phyloP scores from a whole-genome alignment of 352 stramenopile genomes.

The Phytopythium helicoides region DNA sequence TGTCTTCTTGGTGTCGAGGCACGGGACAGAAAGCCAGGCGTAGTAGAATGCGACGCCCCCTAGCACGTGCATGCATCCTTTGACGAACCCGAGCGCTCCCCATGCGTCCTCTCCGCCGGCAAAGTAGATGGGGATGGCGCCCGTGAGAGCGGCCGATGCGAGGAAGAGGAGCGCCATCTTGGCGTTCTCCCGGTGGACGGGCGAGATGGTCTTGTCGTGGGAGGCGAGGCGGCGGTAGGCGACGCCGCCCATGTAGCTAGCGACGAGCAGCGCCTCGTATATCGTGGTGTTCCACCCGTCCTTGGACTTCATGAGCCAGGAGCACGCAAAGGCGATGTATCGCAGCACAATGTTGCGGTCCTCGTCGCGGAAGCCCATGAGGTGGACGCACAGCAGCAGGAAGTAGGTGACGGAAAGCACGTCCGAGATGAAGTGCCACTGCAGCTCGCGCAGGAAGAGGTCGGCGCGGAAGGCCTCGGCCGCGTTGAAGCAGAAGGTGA shows the following conservation, averaged over 20 bases:
- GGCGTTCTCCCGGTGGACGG: constrained; percentile 55
- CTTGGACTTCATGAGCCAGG: constrained; percentile 86
- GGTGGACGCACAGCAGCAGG: constrained; percentile 79
- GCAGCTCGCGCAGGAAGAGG: constrained; percentile 64
- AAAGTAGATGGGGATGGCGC: constrained; percentile 52
- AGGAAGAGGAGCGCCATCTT: constrained; percentile 47
- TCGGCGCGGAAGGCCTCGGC: constrained; percentile 62
- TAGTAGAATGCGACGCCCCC: constrained; percentile 72
- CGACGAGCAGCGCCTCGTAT: constrained; percentile 70
- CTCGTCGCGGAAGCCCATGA: constrained; percentile 82
- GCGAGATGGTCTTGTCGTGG: constrained; percentile 39
- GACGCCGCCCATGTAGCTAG: constrained; percentile 50
- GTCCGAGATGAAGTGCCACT: constrained; percentile 89
- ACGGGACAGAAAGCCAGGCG: constrained; percentile 71
- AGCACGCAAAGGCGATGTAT: constrained; percentile 77
- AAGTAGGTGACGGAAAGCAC: constrained; percentile 86
- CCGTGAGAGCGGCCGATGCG: constrained; percentile 35
- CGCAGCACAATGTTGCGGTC: constrained; percentile 83
- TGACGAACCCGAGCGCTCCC: constrained; percentile 48
- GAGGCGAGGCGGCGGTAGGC: constrained; percentile 53
- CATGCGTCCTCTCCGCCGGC: constrained; percentile 30
- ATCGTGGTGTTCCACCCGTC: constrained; percentile 73
- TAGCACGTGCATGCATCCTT: constrained; percentile 68
- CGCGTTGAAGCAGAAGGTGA: constrained; percentile 82
- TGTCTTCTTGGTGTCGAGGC: constrained; percentile 82